Evolutionary conservation across 805 yeast species (phyloP), one percentile per base, ranked within the genome.

Genomic region (Candida pseudofarinosa): DNA sequence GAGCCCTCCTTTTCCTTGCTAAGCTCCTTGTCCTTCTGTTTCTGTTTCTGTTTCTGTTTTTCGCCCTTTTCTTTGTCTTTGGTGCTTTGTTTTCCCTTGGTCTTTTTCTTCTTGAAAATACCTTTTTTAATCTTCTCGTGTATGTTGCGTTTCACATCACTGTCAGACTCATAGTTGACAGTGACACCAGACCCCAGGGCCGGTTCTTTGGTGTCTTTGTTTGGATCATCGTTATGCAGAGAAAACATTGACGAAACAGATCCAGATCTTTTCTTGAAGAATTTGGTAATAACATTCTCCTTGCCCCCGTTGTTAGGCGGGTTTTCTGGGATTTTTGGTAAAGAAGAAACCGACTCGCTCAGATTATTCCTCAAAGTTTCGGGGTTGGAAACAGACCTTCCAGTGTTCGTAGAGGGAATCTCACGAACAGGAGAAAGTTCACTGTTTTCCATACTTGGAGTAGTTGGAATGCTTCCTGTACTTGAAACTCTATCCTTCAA

Each of bases 201-300:
- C 14, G 38, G 28, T 15, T 14, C 17, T 13, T 40, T 38, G 12
- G 46, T 31, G 6, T 48, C 50, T 14, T n/a, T 12, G 16, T 28
- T 32, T 26, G 41, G 19, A 7, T 34, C 35, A 17, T 32, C 44
- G 7, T 23, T 23, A 23, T 37, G 37, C 4, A 40, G 33, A 13
- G 41, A 34, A 4, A 33, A 40, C 5, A 42, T 36, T 10, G 49
- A 30, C 2, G 49, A 31, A 7, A 43, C 33, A 19, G 54, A 53
- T 20, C 46, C 53, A 35, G 59, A 52, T 37, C 64, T 52, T 43
- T 63, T 61, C 53, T 65, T 69, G 55, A 71, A 71, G 13, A 71
- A 56, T 49, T 70, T 69, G 18, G 65, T 50, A 23, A 71, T 68
- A 36, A 69, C 65, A 45, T 67, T 71, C 40, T 67, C 74, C 47